These are phyloP conservation scores for Incumbomyces delicatus DNA, from an alignment of 2,329 filamentous ascomycete genomes.

Conservation along the genomic window DNA sequence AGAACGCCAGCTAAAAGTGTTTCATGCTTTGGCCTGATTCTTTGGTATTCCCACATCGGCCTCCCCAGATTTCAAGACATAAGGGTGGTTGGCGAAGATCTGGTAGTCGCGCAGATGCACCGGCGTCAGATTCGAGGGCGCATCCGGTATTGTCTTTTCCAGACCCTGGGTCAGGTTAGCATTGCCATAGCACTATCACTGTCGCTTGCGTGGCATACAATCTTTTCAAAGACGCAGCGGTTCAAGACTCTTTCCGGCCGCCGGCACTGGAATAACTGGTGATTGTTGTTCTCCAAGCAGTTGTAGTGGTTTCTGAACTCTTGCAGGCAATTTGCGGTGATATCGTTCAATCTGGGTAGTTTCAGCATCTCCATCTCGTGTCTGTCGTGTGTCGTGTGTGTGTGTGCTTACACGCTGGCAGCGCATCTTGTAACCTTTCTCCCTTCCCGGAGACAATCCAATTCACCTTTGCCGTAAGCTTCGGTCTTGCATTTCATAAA, in stretches of 20 bases:
- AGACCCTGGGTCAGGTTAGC: constrained; percentile 49
- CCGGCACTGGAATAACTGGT: constrained; percentile 93
- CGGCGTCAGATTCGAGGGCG: constrained; percentile 58
- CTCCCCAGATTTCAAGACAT: constrained; percentile 16
- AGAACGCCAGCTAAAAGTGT: not conserved
- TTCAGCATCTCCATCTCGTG: constrained; percentile 5
- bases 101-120: constrained; percentile 59
- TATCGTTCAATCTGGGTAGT: constrained; percentile 67
- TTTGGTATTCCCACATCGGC: constrained; percentile 20
- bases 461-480: constrained; percentile 78
- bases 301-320: constrained; percentile 92
- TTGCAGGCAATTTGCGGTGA: constrained; percentile 87
- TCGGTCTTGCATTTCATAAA: constrained; percentile 99
- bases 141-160: constrained; percentile 69
- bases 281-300: constrained; percentile 95
- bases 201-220: constrained; percentile 54
- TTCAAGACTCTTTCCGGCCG: constrained; percentile 81
- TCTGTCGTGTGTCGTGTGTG: constrained; percentile 9
- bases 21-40: constrained; percentile 6
- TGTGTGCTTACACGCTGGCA: constrained; percentile 71
- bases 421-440: constrained; percentile 94
- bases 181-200: not conserved
- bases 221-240: constrained; percentile 88
- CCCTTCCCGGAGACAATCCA: constrained; percentile 93
- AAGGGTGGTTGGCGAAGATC: constrained; percentile 29